phyloP scores from a whole-genome alignment of 2,329 filamentous ascomycete genomes.

The Metarhizium humberi region DNA sequence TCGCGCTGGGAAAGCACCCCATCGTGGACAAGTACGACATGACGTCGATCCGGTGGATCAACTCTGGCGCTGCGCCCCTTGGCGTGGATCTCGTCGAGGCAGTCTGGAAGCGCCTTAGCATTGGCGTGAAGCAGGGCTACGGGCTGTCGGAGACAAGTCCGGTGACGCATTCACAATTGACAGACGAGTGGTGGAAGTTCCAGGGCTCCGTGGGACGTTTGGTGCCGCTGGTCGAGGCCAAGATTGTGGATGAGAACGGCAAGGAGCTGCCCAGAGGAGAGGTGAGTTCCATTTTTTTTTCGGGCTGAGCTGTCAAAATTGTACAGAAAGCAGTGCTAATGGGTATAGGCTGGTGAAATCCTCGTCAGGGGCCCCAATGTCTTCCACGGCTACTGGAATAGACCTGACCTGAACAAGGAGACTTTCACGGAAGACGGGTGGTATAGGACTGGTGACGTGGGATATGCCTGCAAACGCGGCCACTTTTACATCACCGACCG shows the following conservation, averaged over 20 bases:
- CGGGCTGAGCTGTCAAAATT: too few relatives aligned
- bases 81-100: conserved; percentile 70
- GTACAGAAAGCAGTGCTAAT: conserved; percentile 7
- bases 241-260: conserved; percentile 60
- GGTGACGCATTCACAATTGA: conserved; percentile 62
- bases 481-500: conserved; percentile 90
- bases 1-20: conserved; percentile 73
- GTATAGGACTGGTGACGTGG: conserved; percentile 87
- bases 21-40: conserved; percentile 73
- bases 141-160: conserved; percentile 83
- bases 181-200: conserved; percentile 65
- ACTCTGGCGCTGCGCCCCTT: conserved; percentile 78
- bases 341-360: conserved; percentile 43
- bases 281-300: conserved; percentile 13
- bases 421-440: conserved; percentile 69
- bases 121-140: conserved; percentile 87
- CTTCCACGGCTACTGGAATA: conserved; percentile 71
- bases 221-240: conserved; percentile 70
- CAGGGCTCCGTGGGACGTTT: conserved; percentile 74
- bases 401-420: conserved; percentile 58
- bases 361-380: conserved; percentile 74
- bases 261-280: conserved; percentile 45
- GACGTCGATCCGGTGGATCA: conserved; percentile 69
- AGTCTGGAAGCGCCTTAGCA: conserved; percentile 62
- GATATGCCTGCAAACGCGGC: conserved; percentile 64